phyloP scores from a whole-genome alignment of 2,329 filamentous ascomycete species.

The Fusarium sp. region DNA sequence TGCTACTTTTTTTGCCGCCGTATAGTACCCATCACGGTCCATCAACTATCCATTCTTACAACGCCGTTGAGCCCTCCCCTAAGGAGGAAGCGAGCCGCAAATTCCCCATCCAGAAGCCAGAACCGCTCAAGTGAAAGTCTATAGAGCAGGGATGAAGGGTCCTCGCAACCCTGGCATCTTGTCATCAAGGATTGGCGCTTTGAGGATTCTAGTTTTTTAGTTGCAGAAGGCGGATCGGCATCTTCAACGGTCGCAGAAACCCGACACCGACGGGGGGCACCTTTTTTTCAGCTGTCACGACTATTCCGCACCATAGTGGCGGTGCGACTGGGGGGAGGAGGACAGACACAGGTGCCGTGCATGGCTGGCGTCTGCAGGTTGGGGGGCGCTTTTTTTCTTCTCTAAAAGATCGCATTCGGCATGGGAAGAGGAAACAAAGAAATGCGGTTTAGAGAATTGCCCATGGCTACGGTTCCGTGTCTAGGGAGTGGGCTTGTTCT shows the following conservation, averaged over 20 bases:
- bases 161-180: neutral
- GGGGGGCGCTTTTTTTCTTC: neutral
- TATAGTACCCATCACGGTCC: neutral
- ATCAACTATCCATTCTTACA: neutral
- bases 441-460: slow-evolving; percentile 9
- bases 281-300: slow-evolving; percentile 6
- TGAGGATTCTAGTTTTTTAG: slow-evolving; percentile 1
- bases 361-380: slow-evolving; percentile 12
- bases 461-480: slow-evolving; percentile 8
- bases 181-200: slow-evolving; percentile 3
- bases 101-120: neutral
- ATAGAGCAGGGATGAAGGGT: slow-evolving; percentile 10
- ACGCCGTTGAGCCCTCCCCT: neutral
- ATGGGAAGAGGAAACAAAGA: neutral
- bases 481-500: neutral
- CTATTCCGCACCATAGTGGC: neutral
- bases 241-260: slow-evolving; percentile 2
- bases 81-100: neutral
- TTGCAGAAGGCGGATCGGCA: slow-evolving; percentile 3
- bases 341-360: neutral
- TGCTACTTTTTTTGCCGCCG: neutral
- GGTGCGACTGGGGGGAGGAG: neutral
- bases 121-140: slow-evolving; percentile 1
- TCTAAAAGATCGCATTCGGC: neutral
- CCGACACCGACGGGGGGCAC: slow-evolving; percentile 3